These are phyloP conservation scores for Salix viminalis DNA, from an alignment of 345 rosid species.

Conservation along the genomic window DNA sequence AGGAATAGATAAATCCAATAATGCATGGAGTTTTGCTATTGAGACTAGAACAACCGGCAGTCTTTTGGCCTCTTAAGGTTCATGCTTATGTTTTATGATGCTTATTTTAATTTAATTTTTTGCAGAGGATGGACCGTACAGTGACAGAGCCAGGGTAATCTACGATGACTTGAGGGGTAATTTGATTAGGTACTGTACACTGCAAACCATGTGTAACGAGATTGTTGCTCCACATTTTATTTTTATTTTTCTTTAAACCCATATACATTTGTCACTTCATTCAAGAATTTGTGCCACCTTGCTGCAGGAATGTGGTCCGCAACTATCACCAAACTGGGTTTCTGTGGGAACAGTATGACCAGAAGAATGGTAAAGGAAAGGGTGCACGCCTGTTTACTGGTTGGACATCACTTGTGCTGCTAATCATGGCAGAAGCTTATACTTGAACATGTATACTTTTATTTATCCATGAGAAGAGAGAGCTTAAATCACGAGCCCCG, in stretches of 20 bases:
- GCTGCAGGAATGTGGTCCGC: slow-evolving; percentile 64
- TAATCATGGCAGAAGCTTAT: slow-evolving; percentile 71
- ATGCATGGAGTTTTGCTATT: no score
- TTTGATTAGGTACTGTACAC: slow-evolving; percentile 53
- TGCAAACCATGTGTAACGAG: background rate
- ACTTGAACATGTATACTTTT: background rate
- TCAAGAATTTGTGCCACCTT: slow-evolving; percentile 5
- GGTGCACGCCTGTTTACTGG: slow-evolving; percentile 78
- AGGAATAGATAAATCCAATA: no score
- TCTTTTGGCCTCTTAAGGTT: no score
- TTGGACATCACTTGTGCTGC: slow-evolving; percentile 70
- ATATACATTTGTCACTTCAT: background rate
- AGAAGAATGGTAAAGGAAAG: slow-evolving; percentile 66
- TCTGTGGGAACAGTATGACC: slow-evolving; percentile 92
- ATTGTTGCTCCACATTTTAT: background rate
- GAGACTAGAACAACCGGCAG: no score
- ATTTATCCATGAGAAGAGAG: no score
- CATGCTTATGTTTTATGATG: background rate
- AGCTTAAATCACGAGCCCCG: no score
- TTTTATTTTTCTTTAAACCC: background rate
- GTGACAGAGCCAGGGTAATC: slow-evolving; percentile 51
- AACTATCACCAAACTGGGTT: slow-evolving; percentile 75
- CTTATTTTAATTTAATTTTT: slow-evolving; percentile 2
- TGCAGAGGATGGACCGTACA: slow-evolving; percentile 75
- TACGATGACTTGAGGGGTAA: slow-evolving; percentile 61